phyloP scores from a whole-genome alignment of 2,329 filamentous ascomycete genomes.

The Ilyonectria sp. region DNA sequence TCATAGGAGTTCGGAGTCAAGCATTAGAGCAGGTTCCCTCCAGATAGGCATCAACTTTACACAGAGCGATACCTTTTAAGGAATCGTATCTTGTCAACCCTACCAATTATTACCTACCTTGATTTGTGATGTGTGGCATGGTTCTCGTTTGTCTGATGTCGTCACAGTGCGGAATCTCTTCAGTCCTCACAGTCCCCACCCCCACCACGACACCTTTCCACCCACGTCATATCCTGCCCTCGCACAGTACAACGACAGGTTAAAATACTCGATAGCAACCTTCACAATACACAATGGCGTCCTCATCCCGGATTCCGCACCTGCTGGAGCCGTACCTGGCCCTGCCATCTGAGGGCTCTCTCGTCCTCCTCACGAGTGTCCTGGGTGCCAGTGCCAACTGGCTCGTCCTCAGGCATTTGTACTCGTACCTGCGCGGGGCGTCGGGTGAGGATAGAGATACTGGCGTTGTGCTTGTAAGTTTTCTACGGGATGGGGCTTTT shows the following conservation, averaged over 20 bases:
- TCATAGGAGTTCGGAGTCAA: not conserved
- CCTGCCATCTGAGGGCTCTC: conserved; percentile 70
- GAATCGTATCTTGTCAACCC: not conserved
- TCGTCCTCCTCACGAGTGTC: conserved; percentile 79
- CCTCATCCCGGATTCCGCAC: conserved; percentile 69
- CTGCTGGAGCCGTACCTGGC: conserved; percentile 76
- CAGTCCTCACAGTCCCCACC: conserved; percentile 37
- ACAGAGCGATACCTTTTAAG: not conserved
- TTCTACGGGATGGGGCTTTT: conserved; percentile 83
- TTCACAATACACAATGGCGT: conserved; percentile 35
- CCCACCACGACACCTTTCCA: conserved; percentile 24
- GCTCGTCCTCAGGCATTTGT: conserved; percentile 72
- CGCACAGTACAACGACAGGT: conserved; percentile 39
- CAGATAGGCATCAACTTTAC: not conserved
- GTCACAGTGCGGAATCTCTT: conserved; percentile 5
- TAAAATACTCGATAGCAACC: conserved; percentile 36
- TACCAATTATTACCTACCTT: not conserved
- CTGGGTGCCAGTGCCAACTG: conserved; percentile 76
- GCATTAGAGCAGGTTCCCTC: not conserved
- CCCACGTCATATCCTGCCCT: conserved; percentile 24
- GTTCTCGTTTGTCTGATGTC: not conserved
- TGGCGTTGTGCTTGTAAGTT: conserved; percentile 84
- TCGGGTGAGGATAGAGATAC: conserved; percentile 50
- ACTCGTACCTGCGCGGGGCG: conserved; percentile 58
- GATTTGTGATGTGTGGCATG: not conserved